A percentile compares a stretch with the other conserved stretches of the same genome.
These are phyloP conservation scores for Isatis lusitanica DNA, from an alignment of 441 rosid genomes.

Conservation along the genomic window DNA sequence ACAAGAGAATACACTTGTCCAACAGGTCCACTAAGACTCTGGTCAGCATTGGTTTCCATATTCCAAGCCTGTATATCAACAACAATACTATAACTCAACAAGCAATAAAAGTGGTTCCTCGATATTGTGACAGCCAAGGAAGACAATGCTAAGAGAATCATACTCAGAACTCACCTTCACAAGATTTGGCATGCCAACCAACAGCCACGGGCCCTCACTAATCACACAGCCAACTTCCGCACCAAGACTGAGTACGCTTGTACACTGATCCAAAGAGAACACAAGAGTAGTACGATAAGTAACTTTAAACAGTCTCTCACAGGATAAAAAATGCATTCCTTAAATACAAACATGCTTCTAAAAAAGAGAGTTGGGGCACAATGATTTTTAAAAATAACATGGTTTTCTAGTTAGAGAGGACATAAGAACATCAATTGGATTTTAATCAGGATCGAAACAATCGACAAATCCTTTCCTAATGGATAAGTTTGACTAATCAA, in stretches of 20 bases:
- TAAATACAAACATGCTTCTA: neutral
- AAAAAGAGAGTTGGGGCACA: neutral
- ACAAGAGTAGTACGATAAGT: constrained; percentile 9
- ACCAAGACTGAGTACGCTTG: constrained; percentile 61
- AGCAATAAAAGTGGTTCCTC: neutral
- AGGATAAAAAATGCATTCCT: neutral
- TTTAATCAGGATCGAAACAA: neutral
- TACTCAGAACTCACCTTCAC: constrained; percentile 61
- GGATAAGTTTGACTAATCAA: neutral
- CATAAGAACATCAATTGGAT: neutral
- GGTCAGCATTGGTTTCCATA: constrained; percentile 65
- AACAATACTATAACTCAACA: constrained; percentile 16
- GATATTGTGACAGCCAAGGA: neutral
- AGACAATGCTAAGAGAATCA: neutral
- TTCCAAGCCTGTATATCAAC: constrained; percentile 80
- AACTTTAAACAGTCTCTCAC: neutral
- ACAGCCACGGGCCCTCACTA: constrained; percentile 95
- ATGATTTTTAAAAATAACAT: neutral
- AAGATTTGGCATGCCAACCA: constrained; percentile 82
- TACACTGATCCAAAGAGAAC: constrained; percentile 55
- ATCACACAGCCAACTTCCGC: constrained; percentile 95
- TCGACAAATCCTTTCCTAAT: neutral
- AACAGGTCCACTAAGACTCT: constrained; percentile 93
- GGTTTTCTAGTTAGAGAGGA: neutral
- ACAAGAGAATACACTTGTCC: constrained; percentile 95